Base-by-base conservation (phyloP, 2,329 filamentous ascomycete genomes). In the Talaromyces sp. region DNA sequence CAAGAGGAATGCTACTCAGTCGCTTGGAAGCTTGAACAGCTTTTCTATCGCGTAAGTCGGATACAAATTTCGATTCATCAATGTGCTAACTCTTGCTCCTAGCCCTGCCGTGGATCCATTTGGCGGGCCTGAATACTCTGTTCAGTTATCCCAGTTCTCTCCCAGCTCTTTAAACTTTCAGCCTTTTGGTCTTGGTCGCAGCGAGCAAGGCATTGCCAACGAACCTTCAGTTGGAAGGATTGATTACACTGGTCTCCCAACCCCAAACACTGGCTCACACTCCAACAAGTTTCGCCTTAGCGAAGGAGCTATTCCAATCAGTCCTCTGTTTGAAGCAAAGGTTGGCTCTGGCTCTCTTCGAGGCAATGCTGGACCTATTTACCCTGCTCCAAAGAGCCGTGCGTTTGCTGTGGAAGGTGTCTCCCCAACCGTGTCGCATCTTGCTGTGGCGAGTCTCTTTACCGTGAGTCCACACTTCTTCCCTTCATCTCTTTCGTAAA, bases 151-250 rank as follows among this genome's bases (percentile, higher is more conserved):
- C 18, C 69, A 85, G 65, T 75, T 91, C 27, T 90, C 87, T 4
- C 85, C 88, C 1, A 88, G 83, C 6, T 87, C 87, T 1, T 84
- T 83, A 1, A 70, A 81, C 1, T 90, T 90, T 66, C 83, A 81
- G 16, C 88, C 88, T 5, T 74, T 80, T 57, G 68, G 69, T 16
- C 65, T 68, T 59, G 40, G 54, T 51, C 65, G 65, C 31, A 54
- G 34, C 52, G 61, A 56, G n/a, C 51, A 56, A 18, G 63, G 54
- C 53, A 50, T 59, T 23, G 63, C 53, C 40, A 56, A 62, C 23
- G 34, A 64, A 34, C 61, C 61, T 36, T 54, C 65, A 3, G 36
- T 65, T 33, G 36, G 62, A 47, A 63, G 56, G 31, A 42, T 53
- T 53, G 50, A 40, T 42, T 62, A 56, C 18, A 40, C 61, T 36